These are phyloP conservation scores for Fusarium coffeatum DNA, from an alignment of 2,329 filamentous ascomycete species.

Conservation along the genomic window DNA sequence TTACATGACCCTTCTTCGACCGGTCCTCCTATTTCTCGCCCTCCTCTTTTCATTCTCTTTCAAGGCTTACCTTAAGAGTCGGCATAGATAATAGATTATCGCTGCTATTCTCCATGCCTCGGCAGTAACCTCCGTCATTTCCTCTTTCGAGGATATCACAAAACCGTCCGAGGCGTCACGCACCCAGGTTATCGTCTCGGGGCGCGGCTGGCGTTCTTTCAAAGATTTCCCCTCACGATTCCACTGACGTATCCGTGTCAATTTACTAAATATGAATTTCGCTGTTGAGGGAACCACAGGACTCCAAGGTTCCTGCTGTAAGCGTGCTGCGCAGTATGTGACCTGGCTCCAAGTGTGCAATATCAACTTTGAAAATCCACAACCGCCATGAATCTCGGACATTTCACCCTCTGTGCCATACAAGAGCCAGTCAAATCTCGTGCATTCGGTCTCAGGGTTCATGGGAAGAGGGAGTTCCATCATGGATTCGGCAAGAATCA, in stretches of 20 bases:
- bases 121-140: conserved; percentile 56
- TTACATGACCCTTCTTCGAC: neutral
- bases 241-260: conserved; percentile 51
- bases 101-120: conserved; percentile 56
- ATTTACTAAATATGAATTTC: conserved; percentile 37
- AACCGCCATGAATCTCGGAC: conserved; percentile 55
- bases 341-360: conserved; percentile 53
- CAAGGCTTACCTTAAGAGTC: conserved; percentile 50
- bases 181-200: conserved; percentile 48
- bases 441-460: conserved; percentile 46
- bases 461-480: conserved; percentile 48
- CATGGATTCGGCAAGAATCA: conserved; percentile 57
- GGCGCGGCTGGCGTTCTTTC: conserved; percentile 28
- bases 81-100: conserved; percentile 55
- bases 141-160: conserved; percentile 43
- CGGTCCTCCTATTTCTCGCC: neutral
- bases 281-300: conserved; percentile 48
- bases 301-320: conserved; percentile 49
- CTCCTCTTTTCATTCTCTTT: neutral
- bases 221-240: conserved; percentile 47
- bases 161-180: conserved; percentile 38
- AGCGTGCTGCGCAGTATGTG: conserved; percentile 50
- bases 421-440: conserved; percentile 53
- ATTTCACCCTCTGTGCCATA: conserved; percentile 52
- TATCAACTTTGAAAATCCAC: conserved; percentile 55